These are phyloP conservation scores for Coffea humblotiana DNA, from an alignment of 305 asterid species.

Conservation along the genomic window DNA sequence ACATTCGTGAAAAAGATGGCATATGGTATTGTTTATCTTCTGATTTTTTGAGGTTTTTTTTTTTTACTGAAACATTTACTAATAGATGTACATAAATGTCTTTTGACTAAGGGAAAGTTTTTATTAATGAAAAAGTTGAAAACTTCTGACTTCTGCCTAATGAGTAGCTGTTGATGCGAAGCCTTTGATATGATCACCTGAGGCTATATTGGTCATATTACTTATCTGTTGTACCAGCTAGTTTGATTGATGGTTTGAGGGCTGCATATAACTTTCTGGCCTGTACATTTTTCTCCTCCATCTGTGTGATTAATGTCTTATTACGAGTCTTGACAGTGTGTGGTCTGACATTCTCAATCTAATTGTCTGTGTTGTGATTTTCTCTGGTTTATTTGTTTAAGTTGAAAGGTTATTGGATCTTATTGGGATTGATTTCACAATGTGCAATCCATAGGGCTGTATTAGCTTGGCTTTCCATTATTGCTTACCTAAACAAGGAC, in stretches of 20 bases:
- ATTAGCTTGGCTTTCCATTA: constrained; percentile 92
- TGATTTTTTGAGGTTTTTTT: constrained; percentile 12
- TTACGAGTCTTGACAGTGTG: neutral
- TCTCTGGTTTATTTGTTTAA: neutral
- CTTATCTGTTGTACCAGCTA: neutral
- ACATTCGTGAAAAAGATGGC: constrained; percentile 98
- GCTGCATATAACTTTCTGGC: neutral
- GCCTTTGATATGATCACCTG: neutral
- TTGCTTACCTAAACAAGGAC: constrained; percentile 80
- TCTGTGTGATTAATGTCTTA: neutral
- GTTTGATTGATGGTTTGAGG: neutral
- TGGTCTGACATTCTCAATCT: neutral
- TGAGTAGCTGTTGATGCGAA: neutral
- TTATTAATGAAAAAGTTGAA: neutral
- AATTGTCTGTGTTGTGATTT: neutral
- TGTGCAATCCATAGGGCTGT: constrained; percentile 70
- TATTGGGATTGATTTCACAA: constrained; percentile 15
- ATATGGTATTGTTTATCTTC: constrained; percentile 61
- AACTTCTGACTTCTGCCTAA: neutral
- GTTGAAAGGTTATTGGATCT: neutral
- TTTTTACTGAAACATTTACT: constrained; percentile 6
- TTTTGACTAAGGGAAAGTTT: neutral
- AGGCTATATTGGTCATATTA: neutral
- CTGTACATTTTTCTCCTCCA: neutral
- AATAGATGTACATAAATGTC: neutral